Evolutionary conservation across 169 alveolate species (phyloP), one percentile per base, ranked within the genome.

Genomic region (Sarcocystis neurona): DNA sequence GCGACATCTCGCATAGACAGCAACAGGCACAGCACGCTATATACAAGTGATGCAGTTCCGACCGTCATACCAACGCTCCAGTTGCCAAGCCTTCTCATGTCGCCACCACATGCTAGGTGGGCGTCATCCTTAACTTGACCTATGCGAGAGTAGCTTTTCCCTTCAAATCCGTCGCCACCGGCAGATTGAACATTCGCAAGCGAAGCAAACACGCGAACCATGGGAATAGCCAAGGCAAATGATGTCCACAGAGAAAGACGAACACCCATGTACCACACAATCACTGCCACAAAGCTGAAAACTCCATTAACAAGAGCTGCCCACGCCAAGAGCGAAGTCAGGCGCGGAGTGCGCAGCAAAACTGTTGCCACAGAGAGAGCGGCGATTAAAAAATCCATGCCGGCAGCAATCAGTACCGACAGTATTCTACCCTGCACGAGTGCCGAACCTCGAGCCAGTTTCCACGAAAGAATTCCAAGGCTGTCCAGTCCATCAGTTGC

Each of bases 121-220:
- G 20, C 23, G 39, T 75, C 44, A 12, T 75, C 37, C 53, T 37
- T 18, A 6, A 50, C 41, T 39, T 44, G 63, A 0, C 50, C 79
- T 0, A 84, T 46, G 8, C 12, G 41, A 46, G 32, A 41, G 44
- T 58, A 84, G 70, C 39, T 47, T 44, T 30, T 48, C 23, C 87
- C 87, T 34, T 79, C 87, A 47, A 79, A 79, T 53, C 87, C 87
- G 30, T 23, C 23, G 32, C 89, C 89, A 20, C 89, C 89, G 12
- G 82, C 82, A n/a, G 89, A 43, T 18, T 84, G 74, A 3, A 84
- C 82, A 27, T 84, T 84, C 50, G 80, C 79, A 32, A 84, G 72
- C 6, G 89, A 84, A 20, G 89, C 89, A 37, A 58, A 84, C n/a
- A 84, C 20, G 30, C 66, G 63, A 4, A 48, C 37, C 89, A 84